Base-by-base conservation (phyloP, 1,284 basidiomycete genomes). In the Afroboletus lepidellus region DNA sequence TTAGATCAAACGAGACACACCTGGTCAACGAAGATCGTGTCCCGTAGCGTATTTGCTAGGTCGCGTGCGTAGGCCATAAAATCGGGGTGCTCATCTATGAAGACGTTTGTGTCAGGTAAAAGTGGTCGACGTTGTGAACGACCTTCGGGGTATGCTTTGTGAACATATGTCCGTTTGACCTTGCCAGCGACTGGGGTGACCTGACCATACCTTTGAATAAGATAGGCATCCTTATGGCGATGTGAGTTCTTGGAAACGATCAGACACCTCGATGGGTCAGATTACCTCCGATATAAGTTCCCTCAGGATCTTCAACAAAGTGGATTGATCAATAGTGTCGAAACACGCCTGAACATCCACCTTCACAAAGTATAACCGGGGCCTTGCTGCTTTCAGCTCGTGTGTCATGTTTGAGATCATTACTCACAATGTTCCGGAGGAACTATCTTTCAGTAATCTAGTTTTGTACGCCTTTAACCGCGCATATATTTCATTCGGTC, bases 311-410 rank as follows among this genome's bases (percentile, higher is more conserved):
- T 81, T 74, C 15, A 99, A 71, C 43, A 99, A 72, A 63, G 89
- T 94, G 21, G 79, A 77, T 67, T 99, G 97, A 39, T 94, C 87
- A 57, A 99, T 98, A 0, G 91, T 94, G 70, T 99, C 97, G 74
- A 98, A 99, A 56, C 94, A 97, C 1, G 94, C 88, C 55, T 90
- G 87, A 15, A 99, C 92, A 65, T 99, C 97, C 27, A 97, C 84
- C 69, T 99, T 99, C 55, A 95, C 94, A 63, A 99, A 96, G 68
- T 94, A 98, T 4, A 97, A 70, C 58, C 83, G 85, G 0, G 92
- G 92, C 21, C 93, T 94, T 34, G 36, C 42, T 21, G 30, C 45
- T 20, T 33, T 69, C 16, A 67, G 30, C 16, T 15, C 12, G 6
- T 37, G 20, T 9, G 20, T 38, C 30, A 0, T 11, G 3, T 25